These are phyloP conservation scores for Wilhelminamyces savonicus DNA, from an alignment of 805 yeast genomes.

Conservation along the genomic window DNA sequence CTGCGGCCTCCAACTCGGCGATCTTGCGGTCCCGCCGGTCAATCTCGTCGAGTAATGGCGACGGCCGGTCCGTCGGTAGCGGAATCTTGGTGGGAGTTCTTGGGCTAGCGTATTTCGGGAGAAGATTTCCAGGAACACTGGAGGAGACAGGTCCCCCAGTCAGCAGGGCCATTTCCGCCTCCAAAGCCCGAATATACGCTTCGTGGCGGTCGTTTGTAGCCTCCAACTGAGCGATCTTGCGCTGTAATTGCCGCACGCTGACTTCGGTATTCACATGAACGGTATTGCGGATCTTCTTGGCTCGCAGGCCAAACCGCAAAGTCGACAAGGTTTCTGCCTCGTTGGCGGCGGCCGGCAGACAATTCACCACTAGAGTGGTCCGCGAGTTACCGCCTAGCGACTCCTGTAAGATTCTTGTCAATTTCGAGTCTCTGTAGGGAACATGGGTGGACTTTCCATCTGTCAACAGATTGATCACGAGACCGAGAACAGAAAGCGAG, in stretches of 20 bases:
- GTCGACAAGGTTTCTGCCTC: slow-evolving; percentile 65
- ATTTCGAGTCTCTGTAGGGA: slow-evolving; percentile 73
- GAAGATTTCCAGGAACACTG: background rate
- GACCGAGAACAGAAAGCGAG: slow-evolving; percentile 71
- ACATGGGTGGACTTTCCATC: slow-evolving; percentile 60
- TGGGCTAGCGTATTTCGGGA: slow-evolving; percentile 2
- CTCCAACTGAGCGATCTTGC: slow-evolving; percentile 30
- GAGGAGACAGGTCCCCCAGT: too few relatives aligned
- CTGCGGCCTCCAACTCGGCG: slow-evolving; percentile 21
- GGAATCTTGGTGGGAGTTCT: slow-evolving; percentile 8
- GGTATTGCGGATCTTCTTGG: slow-evolving; percentile 58
- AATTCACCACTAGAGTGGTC: slow-evolving; percentile 66
- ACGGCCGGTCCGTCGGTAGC: slow-evolving; percentile 7
- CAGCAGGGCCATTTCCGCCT: slow-evolving; percentile 25
- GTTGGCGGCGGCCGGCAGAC: slow-evolving; percentile 57
- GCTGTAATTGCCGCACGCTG: slow-evolving; percentile 42
- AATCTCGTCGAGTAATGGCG: slow-evolving; percentile 13
- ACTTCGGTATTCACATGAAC: slow-evolving; percentile 61
- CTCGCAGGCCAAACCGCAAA: slow-evolving; percentile 67
- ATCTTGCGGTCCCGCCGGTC: slow-evolving; percentile 23
- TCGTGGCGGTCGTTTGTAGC: slow-evolving; percentile 22
- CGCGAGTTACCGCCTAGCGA: slow-evolving; percentile 79
- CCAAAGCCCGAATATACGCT: slow-evolving; percentile 32
- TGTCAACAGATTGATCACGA: slow-evolving; percentile 73
- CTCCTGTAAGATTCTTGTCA: slow-evolving; percentile 73